A percentile compares a stretch with the other conserved stretches of the same genome.
Evolutionary conservation across 2,329 filamentous ascomycete genomes (phyloP).

Genomic region (Metarhizium rileyi): DNA sequence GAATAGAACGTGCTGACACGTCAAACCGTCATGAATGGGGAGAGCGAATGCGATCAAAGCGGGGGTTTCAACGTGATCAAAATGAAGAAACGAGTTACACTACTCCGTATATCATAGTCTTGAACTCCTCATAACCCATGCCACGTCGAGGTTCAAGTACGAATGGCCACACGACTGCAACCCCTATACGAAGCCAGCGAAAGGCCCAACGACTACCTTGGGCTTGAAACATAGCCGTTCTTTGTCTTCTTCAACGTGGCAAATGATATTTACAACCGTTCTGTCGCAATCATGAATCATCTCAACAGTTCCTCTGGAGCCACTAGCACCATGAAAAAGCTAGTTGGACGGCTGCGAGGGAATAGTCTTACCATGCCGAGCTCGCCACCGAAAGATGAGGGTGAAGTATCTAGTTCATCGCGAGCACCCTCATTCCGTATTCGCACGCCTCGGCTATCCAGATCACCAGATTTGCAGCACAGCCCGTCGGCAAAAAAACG

Average conservation of each 20-base stretch:
- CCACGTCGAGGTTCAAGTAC: neutral
- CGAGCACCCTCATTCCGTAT: neutral
- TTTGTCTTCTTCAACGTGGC: neutral
- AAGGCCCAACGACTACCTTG: neutral
- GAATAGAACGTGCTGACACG: neutral
- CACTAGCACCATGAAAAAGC: slow-evolving; percentile 4
- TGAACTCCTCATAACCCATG: neutral
- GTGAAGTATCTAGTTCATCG: neutral
- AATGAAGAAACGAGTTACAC: neutral
- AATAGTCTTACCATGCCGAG: slow-evolving; percentile 1
- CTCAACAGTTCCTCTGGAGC: neutral
- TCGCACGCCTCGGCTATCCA: neutral
- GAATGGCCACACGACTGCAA: neutral
- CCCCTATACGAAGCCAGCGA: neutral
- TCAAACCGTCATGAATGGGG: neutral
- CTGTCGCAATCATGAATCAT: neutral
- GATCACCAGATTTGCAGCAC: slow-evolving; percentile 1
- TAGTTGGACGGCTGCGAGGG: slow-evolving; percentile 10
- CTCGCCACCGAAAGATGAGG: neutral
- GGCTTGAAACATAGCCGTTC: neutral
- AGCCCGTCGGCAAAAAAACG: neutral
- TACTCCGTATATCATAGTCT: neutral
- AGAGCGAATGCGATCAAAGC: neutral
- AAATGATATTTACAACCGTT: neutral
- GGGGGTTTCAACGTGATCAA: neutral